Evolutionary conservation across 1,139 yeast genomes (phyloP).

Genomic region (Lodderomyces theae): DNA sequence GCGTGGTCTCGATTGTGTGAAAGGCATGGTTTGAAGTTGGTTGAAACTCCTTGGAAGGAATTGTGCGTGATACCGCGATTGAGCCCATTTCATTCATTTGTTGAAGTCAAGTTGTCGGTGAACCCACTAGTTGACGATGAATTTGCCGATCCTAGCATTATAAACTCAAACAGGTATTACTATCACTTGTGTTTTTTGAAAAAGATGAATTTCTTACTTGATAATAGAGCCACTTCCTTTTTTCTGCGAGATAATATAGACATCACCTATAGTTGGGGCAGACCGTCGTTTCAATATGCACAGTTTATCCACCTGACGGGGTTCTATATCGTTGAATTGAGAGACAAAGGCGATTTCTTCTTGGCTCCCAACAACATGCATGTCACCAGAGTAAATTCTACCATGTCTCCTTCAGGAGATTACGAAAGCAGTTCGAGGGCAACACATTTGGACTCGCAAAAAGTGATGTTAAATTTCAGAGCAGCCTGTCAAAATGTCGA

Average conservation of each 20-base stretch:
- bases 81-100: constrained; percentile 88
- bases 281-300: constrained; percentile 73
- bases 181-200: constrained; percentile 65
- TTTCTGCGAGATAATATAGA: constrained; percentile 54
- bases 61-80: constrained; percentile 69
- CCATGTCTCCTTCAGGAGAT: constrained; percentile 24
- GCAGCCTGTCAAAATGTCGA: constrained; percentile 55
- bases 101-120: constrained; percentile 59
- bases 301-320: constrained; percentile 92
- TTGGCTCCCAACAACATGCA: constrained; percentile 80
- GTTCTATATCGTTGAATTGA: constrained; percentile 80
- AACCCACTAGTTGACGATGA: constrained; percentile 68
- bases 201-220: constrained; percentile 71
- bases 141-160: constrained; percentile 47
- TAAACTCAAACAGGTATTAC: constrained; percentile 51
- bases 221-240: constrained; percentile 71
- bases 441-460: constrained; percentile 58
- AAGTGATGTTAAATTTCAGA: constrained; percentile 67
- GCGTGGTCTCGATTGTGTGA: constrained; percentile 83
- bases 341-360: constrained; percentile 77
- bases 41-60: constrained; percentile 93
- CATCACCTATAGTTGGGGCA: constrained; percentile 87
- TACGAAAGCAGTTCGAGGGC: constrained; percentile 26
- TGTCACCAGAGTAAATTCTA: constrained; percentile 57
- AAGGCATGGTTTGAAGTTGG: constrained; percentile 77